phyloP scores from a whole-genome alignment of 1,139 yeast genomes.

The Suhomyces taliae region DNA sequence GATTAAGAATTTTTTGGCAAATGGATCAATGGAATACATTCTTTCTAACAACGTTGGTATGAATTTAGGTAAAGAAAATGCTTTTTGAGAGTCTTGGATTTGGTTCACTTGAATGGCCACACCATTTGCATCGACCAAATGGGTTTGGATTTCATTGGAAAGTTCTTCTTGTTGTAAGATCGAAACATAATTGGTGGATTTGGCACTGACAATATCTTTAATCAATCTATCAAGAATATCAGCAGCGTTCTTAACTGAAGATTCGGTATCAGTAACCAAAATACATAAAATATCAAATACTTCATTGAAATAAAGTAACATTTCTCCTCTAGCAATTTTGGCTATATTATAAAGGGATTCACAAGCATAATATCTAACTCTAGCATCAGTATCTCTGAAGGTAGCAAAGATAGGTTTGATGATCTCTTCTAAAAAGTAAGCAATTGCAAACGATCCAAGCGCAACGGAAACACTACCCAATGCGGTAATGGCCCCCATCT shows the following conservation, averaged over 20 bases:
- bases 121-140: slow-evolving; percentile 52
- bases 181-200: slow-evolving; percentile 89
- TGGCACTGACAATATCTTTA: slow-evolving; percentile 94
- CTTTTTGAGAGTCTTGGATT: slow-evolving; percentile 62
- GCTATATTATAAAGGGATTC: slow-evolving; percentile 95
- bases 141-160: slow-evolving; percentile 42
- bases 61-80: slow-evolving; percentile 84
- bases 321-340: slow-evolving; percentile 95
- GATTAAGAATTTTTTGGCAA: slow-evolving; percentile 85
- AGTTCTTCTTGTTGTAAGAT: slow-evolving; percentile 59
- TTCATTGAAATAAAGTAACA: slow-evolving; percentile 86
- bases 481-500: slow-evolving; percentile 54
- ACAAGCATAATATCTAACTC: slow-evolving; percentile 96
- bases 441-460: slow-evolving; percentile 49
- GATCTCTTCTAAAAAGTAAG: slow-evolving; percentile 75
- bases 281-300: slow-evolving; percentile 90
- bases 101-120: slow-evolving; percentile 61
- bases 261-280: slow-evolving; percentile 87
- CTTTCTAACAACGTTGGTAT: slow-evolving; percentile 89
- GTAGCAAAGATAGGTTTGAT: slow-evolving; percentile 94
- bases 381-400: slow-evolving; percentile 94
- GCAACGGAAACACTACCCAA: slow-evolving; percentile 53
- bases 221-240: slow-evolving; percentile 86
- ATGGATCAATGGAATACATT: slow-evolving; percentile 89
- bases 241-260: slow-evolving; percentile 93